A percentile compares a stretch with the other conserved stretches of the same genome.
These are phyloP conservation scores for Kodamaea kaohsiungensis DNA, from an alignment of 805 yeast species.

Conservation along the genomic window DNA sequence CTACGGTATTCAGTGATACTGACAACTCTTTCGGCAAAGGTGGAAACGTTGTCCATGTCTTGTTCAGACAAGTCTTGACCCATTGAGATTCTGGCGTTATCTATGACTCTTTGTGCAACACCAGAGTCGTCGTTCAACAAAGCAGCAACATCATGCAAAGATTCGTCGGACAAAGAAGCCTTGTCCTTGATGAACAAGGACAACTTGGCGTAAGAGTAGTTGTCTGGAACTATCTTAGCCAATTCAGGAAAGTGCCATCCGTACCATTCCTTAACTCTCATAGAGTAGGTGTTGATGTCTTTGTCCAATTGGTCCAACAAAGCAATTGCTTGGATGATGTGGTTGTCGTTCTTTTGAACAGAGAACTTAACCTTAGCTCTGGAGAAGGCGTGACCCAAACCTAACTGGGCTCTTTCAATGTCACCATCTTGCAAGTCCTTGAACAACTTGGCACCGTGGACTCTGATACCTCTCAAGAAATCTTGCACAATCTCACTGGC, in stretches of 20 bases:
- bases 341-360: constrained; percentile 98
- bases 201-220: constrained; percentile 80
- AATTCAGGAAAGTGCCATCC: constrained; percentile 99
- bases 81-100: constrained; percentile 96
- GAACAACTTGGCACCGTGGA: constrained; percentile 83
- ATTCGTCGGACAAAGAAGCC: constrained; percentile 85
- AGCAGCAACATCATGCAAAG: constrained; percentile 90
- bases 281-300: constrained; percentile 94
- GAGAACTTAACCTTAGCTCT: constrained; percentile 98
- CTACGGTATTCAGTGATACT: constrained; percentile 89
- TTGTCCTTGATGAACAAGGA: constrained; percentile 85
- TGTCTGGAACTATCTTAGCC: constrained; percentile 88
- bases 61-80: constrained; percentile 96
- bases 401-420: constrained; percentile 96
- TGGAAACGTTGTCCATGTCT: constrained; percentile 87
- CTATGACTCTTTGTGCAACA: constrained; percentile 83
- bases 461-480: constrained; percentile 90
- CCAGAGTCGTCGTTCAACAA: constrained; percentile 90
- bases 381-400: constrained; percentile 98
- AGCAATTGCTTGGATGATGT: constrained; percentile 98
- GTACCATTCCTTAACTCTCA: constrained; percentile 98
- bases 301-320: constrained; percentile 96
- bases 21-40: constrained; percentile 93
- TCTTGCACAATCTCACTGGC: constrained; percentile 94
- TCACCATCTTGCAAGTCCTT: constrained; percentile 94